These are phyloP conservation scores for Salix udensis DNA, from an alignment of 345 rosid species.

Conservation along the genomic window DNA sequence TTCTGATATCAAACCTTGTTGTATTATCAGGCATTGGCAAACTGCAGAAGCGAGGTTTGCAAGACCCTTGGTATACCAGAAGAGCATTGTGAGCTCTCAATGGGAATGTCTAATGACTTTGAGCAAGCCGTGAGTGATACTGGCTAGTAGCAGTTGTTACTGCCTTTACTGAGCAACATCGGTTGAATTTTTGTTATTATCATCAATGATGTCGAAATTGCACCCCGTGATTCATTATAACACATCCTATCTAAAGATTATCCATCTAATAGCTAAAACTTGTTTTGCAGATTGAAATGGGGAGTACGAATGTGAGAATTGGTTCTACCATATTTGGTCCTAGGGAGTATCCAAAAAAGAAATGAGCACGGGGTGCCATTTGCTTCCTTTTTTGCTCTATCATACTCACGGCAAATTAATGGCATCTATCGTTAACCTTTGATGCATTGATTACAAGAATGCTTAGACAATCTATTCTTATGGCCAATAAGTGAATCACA, in stretches of 20 bases:
- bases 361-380: conserved; percentile 8
- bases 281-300: conserved; percentile 72
- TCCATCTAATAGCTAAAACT: not conserved
- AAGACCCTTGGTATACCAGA: conserved; percentile 69
- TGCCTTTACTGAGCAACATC: too few species aligned
- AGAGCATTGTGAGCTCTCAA: conserved; percentile 87
- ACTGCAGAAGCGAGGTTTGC: conserved; percentile 88
- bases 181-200: not conserved
- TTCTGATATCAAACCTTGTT: conserved; percentile 1
- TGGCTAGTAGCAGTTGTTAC: too few species aligned
- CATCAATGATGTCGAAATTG: not conserved
- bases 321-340: conserved; percentile 92
- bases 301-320: conserved; percentile 87
- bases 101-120: conserved; percentile 97
- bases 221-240: too few species aligned
- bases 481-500: not conserved
- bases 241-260: not conserved
- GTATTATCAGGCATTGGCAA: conserved; percentile 62
- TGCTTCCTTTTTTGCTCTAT: not conserved
- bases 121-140: conserved; percentile 75
- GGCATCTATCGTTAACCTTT: not conserved
- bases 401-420: not conserved
- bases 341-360: conserved; percentile 76
- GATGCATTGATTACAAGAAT: not conserved
- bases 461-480: not conserved